These are phyloP conservation scores for Talaromyces islandicus DNA, from an alignment of 2,329 filamentous ascomycete species.

Conservation along the genomic window DNA sequence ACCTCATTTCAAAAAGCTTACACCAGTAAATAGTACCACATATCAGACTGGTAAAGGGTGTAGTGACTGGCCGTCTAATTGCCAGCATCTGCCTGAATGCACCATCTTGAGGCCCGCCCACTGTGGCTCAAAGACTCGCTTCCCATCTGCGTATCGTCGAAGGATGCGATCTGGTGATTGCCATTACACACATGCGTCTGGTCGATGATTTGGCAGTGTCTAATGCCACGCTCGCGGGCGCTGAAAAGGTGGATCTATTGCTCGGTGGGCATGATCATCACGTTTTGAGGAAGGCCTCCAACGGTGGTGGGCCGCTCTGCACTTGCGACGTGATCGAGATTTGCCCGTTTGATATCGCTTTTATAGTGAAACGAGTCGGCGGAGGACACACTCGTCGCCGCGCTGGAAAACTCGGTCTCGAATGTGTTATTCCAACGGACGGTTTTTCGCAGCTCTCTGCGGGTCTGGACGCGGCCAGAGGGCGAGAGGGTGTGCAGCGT, in stretches of 20 bases:
- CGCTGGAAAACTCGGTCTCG: not conserved
- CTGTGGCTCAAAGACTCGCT: not conserved
- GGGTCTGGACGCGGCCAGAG: not conserved
- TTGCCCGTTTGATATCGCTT: not conserved
- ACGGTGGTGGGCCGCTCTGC: not conserved
- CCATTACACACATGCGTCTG: not conserved
- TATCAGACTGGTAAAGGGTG: not conserved
- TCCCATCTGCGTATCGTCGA: not conserved
- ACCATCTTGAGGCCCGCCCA: not conserved
- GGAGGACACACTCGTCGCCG: not conserved
- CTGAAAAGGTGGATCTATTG: not conserved
- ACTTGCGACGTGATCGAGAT: not conserved
- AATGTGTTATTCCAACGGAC: not conserved
- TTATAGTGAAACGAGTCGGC: not conserved
- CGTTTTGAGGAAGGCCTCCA: not conserved
- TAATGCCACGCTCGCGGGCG: not conserved
- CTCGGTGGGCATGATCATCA: not conserved
- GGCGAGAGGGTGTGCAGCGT: not conserved
- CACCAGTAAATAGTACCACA: not conserved
- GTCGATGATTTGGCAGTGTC: not conserved
- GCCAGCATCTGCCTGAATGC: conserved; percentile 11
- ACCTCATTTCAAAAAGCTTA: too few relatives aligned
- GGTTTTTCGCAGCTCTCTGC: not conserved
- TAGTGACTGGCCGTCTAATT: conserved; percentile 17
- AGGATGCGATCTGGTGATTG: not conserved